These are phyloP conservation scores for Calocybe gambosa DNA, from an alignment of 1,284 basidiomycete species.

Conservation along the genomic window DNA sequence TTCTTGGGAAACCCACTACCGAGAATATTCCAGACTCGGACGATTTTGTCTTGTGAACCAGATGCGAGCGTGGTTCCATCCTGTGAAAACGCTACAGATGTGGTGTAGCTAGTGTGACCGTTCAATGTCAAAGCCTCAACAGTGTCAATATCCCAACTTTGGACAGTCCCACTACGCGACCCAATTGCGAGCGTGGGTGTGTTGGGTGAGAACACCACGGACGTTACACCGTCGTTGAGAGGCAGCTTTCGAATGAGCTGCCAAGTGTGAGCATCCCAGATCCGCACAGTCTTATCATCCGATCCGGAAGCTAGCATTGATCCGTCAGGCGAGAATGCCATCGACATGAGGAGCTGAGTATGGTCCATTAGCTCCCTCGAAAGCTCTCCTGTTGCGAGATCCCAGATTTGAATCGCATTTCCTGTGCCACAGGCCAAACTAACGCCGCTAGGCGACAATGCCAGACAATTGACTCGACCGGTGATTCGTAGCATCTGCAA, in stretches of 20 bases:
- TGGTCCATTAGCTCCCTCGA: not conserved
- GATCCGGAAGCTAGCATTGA: not conserved
- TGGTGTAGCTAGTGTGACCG: not conserved
- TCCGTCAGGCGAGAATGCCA: conserved; percentile 1
- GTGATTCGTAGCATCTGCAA: not conserved
- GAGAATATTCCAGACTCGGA: not conserved
- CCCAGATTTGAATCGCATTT: conserved; percentile 1
- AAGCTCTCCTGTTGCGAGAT: conserved; percentile 1
- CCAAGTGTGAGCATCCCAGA: not conserved
- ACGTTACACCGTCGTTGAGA: not conserved
- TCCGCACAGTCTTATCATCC: not conserved
- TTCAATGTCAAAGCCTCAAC: no score
- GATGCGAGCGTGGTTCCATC: not conserved
- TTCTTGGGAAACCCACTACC: not conserved
- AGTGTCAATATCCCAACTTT: not conserved
- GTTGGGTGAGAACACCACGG: not conserved
- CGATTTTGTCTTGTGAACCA: not conserved
- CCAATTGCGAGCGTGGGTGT: not conserved
- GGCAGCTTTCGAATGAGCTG: not conserved
- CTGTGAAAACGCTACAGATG: not conserved
- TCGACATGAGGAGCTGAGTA: not conserved
- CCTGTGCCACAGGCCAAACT: not conserved
- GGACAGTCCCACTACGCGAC: not conserved
- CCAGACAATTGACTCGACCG: not conserved
- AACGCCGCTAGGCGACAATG: not conserved